Base-by-base conservation (phyloP, 2,329 filamentous ascomycete species). In the Diaporthe nobilis region DNA sequence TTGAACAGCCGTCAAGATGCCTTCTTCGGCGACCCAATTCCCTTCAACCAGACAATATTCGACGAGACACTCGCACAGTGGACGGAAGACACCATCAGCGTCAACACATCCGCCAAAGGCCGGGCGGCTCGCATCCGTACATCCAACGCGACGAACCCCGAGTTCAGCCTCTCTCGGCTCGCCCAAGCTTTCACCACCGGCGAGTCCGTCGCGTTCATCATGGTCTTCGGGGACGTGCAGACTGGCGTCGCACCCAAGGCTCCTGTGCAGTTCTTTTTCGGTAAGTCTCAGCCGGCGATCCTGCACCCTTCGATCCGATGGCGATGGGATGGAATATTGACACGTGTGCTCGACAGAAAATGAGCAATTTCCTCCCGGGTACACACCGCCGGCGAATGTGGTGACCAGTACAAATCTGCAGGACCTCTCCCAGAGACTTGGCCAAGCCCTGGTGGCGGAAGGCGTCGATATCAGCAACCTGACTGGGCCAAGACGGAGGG, bases 11-110 rank as follows among this genome's bases (percentile, higher is more conserved):
- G 88, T 37, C 79, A 82, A 2, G 89, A 91, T 75, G 86, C 85
- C 12, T 87, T 82, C 82, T 85, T 89, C 74, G 88, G 88, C 42
- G 86, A 87, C 79, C 87, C 87, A 75, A 85, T 87, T 76, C 74
- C 86, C 74, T 90, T 90, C 82, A 89, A 90, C 80, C 81, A 85
- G 72, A 85, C 84, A 0, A 80, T 89, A 73, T 90, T 90, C 80
- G 58, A 76, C 28, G 65, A 63, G 55, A 76, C 74, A 1, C 70
- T 73, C 2, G 28, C 61, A 1, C 51, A 73, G 44, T 76, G 74
- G 74, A 73, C 53, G 2, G 71, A 73, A 12, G 74, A 76, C 44
- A 65, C 71, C n/a, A 76, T 76, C 61, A 70, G 9, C 53, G 67
- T 76, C 61, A 73, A 68, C 42, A 47, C 70, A 12, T 73, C 74